phyloP scores from a whole-genome alignment of 2,329 filamentous ascomycete species.

The Decorospora gaudefroyi region DNA sequence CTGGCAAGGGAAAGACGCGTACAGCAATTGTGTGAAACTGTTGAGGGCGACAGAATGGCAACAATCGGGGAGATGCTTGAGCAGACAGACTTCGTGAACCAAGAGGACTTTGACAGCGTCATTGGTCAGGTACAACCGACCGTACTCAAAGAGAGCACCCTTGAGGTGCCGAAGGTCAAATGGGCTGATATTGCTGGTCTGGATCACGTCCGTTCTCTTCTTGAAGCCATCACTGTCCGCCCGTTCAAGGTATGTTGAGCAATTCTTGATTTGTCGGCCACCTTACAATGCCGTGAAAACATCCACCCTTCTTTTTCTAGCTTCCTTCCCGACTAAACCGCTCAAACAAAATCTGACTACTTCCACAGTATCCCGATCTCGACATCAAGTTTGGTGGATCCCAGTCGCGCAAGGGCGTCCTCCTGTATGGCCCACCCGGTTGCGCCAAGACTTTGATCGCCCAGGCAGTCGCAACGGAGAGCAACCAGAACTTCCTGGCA shows the following conservation, averaged over 20 bases:
- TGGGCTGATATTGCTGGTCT: slow-evolving; percentile 92
- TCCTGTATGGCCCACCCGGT: slow-evolving; percentile 90
- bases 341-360: slow-evolving; percentile 8
- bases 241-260: slow-evolving; percentile 56
- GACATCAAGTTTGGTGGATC: slow-evolving; percentile 43
- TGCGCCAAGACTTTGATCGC: slow-evolving; percentile 94
- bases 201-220: slow-evolving; percentile 67
- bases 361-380: slow-evolving; percentile 41
- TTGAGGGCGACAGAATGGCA: slow-evolving; percentile 31
- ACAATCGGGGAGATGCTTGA: slow-evolving; percentile 24
- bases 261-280: not conserved
- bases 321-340: not conserved
- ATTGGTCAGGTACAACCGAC: slow-evolving; percentile 74
- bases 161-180: slow-evolving; percentile 82
- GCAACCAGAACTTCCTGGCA: slow-evolving; percentile 88
- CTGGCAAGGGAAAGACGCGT: slow-evolving; percentile 53
- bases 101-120: slow-evolving; percentile 66
- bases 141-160: slow-evolving; percentile 85
- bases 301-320: not conserved
- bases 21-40: slow-evolving; percentile 21
- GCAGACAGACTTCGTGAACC: slow-evolving; percentile 29
- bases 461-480: slow-evolving; percentile 88
- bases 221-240: slow-evolving; percentile 63
- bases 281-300: not conserved
- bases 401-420: slow-evolving; percentile 72